Conservation (phyloP, 192 early-diverging fungal species). For the Dissophora globulifera region DNA sequence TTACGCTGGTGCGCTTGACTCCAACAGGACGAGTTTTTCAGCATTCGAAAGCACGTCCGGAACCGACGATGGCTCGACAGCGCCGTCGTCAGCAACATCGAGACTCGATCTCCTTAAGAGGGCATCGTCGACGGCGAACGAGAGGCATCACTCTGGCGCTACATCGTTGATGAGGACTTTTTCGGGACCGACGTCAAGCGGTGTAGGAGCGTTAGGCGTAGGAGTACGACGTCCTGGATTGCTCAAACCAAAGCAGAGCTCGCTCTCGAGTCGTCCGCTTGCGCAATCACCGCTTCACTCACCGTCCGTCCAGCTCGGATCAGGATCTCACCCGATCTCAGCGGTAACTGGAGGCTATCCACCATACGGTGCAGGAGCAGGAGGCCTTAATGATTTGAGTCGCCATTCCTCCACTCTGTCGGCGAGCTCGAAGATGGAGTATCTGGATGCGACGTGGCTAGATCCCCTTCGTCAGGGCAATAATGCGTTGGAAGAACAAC, state of each 20-base stretch:
- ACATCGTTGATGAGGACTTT: constrained; percentile 7
- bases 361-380: too few species aligned
- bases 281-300: constrained; percentile 30
- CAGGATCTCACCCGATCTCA: constrained; percentile 3
- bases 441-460: constrained; percentile 9
- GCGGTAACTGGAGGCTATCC: background rate
- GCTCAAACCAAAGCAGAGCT: constrained; percentile 12
- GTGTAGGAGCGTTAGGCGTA: background rate
- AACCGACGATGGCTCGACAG: background rate
- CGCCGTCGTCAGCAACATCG: background rate
- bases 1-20: background rate
- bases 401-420: constrained; percentile 26
- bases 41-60: background rate
- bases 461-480: background rate
- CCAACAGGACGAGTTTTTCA: background rate
- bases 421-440: constrained; percentile 9
- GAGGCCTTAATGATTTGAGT: constrained; percentile 3
- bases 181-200: background rate
- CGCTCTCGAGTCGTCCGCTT: constrained; percentile 24
- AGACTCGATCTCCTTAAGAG: background rate
- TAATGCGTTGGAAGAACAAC: background rate
- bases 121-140: background rate
- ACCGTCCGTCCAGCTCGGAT: constrained; percentile 24
- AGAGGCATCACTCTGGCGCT: background rate
- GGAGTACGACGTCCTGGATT: background rate